Evolutionary conservation across 2,329 filamentous ascomycete species (phyloP).

Genomic region (Phoma herbarum): DNA sequence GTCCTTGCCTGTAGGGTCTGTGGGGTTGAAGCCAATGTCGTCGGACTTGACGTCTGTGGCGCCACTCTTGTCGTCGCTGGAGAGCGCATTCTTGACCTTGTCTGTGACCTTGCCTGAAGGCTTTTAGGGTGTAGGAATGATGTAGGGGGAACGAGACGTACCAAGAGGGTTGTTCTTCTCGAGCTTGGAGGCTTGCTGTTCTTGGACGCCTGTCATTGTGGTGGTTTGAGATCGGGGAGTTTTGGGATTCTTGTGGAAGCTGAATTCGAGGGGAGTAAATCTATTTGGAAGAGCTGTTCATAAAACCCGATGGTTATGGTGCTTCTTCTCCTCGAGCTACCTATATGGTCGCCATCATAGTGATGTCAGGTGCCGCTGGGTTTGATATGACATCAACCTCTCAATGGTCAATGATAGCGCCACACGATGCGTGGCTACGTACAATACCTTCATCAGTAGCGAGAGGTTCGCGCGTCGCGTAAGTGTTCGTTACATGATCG

Average conservation of each 20-base stretch:
- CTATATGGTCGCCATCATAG: constrained; percentile 3
- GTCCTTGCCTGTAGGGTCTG: constrained; percentile 7
- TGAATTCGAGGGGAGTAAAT: background rate
- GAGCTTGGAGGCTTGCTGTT: constrained; percentile 14
- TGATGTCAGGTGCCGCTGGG: constrained; percentile 10
- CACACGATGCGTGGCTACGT: background rate
- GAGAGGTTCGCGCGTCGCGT: background rate
- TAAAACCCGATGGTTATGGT: background rate
- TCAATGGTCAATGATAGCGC: constrained; percentile 1
- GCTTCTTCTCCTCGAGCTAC: background rate
- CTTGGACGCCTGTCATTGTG: constrained; percentile 1
- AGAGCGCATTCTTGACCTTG: constrained; percentile 9
- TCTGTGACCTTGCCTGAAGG: constrained; percentile 6
- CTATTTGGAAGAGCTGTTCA: background rate
- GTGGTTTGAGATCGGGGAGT: background rate
- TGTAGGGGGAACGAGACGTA: background rate
- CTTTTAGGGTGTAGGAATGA: background rate
- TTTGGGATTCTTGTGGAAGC: background rate
- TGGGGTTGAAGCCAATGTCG: constrained; percentile 16
- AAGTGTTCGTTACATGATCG: background rate
- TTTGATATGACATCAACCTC: constrained; percentile 9
- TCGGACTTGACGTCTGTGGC: constrained; percentile 7
- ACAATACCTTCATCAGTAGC: background rate
- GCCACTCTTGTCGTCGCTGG: constrained; percentile 1
- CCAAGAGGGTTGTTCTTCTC: constrained; percentile 13